Conservation (phyloP, 805 yeast species). For the Candida tibetensis region DNA sequence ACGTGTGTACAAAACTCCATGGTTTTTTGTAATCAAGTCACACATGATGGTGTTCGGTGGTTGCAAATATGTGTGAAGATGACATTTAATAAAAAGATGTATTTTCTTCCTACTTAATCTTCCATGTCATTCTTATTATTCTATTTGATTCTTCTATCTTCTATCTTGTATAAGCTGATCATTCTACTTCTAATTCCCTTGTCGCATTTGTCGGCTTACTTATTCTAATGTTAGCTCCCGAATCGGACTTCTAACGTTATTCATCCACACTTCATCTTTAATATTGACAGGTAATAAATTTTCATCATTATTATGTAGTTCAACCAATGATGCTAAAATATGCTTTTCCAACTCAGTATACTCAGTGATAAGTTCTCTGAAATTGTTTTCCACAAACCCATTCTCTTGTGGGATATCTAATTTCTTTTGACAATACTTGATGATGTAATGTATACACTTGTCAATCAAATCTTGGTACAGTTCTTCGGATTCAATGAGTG, state of each 20-base stretch:
- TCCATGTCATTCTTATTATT: no score
- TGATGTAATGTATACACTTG: conserved; percentile 2
- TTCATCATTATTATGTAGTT: neutral
- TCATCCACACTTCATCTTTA: neutral
- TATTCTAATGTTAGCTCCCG: neutral
- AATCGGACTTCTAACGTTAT: neutral
- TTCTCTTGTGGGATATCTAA: neutral
- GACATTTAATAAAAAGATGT: no score
- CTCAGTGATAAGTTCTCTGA: conserved; percentile 2
- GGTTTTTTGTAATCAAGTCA: no score
- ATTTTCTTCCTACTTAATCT: no score
- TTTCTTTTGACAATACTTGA: neutral
- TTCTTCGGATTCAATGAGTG: conserved; percentile 1
- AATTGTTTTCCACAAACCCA: neutral
- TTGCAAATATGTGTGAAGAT: neutral
- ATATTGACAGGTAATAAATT: neutral
- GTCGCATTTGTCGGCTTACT: no score
- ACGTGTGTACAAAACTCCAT: no score
- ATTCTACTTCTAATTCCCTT: no score
- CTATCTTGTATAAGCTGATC: no score
- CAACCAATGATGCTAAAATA: conserved; percentile 6
- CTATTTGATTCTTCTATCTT: no score
- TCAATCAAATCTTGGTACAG: conserved; percentile 2
- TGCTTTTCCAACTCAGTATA: conserved; percentile 1
- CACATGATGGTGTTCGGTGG: no score